A percentile compares a stretch with the other conserved stretches of the same genome.
Conservation (phyloP, 208 protist genomes). For the Histomonas meleagridis region DNA sequence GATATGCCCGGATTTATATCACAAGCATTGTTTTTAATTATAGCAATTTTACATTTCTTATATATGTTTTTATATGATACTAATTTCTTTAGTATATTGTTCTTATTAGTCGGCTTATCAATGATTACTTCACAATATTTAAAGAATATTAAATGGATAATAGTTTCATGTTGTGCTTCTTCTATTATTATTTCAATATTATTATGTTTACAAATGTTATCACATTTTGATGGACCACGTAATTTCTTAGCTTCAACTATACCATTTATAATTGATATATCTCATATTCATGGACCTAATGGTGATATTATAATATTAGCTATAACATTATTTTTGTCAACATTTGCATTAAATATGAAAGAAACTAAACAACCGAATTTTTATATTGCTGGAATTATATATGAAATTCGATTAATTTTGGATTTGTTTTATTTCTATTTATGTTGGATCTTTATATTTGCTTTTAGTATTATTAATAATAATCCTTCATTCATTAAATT, state of each 20-base stretch:
- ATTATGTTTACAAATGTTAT: background rate
- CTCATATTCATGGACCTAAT: background rate
- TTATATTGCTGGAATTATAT: background rate
- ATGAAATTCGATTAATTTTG: background rate
- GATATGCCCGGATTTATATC: background rate
- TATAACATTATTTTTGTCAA: background rate
- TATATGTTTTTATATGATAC: background rate
- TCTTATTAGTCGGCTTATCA: background rate
- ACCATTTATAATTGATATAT: background rate
- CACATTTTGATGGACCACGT: background rate
- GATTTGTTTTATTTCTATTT: background rate
- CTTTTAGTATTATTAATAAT: background rate
- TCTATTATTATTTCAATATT: background rate
- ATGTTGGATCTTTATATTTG: slow-evolving; percentile 18
- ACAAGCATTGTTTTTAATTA: background rate
- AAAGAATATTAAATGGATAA: background rate
- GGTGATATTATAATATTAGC: background rate
- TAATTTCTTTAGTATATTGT: background rate
- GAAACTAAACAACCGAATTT: background rate
- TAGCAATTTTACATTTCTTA: background rate
- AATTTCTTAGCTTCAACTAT: background rate
- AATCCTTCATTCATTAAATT: background rate
- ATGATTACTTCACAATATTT: background rate
- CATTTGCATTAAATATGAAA: background rate
- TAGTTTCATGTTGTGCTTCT: background rate